Evolutionary conservation across 2,329 filamentous ascomycete species (phyloP).

Genomic region (Emergomyces orientalis): DNA sequence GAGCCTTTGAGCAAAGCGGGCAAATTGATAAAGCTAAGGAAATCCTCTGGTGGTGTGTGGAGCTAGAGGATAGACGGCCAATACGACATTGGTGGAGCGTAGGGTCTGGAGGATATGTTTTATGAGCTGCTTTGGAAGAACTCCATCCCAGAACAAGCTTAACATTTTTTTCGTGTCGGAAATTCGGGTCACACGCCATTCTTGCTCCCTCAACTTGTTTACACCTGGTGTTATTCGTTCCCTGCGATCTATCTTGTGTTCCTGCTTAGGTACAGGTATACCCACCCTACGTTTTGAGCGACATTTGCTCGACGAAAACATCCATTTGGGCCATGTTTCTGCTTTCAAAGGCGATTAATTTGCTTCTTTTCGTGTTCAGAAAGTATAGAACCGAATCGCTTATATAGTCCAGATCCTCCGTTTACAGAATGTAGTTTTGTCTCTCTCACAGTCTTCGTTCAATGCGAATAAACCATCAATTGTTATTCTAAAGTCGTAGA

Average conservation of each 20-base stretch:
- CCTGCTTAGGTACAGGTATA: conserved; percentile 2
- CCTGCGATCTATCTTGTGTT: conserved; percentile 9
- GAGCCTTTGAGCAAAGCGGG: conserved; percentile 78
- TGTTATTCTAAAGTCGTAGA: neutral
- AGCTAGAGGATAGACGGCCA: conserved; percentile 76
- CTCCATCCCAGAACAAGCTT: conserved; percentile 5
- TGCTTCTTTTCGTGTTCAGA: neutral
- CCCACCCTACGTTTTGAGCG: conserved; percentile 14
- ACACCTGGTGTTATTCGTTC: conserved; percentile 16
- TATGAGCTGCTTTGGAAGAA: conserved; percentile 30
- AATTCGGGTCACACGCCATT: neutral
- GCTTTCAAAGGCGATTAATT: neutral
- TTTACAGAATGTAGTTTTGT: neutral
- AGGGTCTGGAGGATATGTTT: conserved; percentile 56
- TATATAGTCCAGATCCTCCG: neutral
- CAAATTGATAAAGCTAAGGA: conserved; percentile 83
- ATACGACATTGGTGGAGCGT: conserved; percentile 70
- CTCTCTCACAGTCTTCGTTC: neutral
- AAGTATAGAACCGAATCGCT: neutral
- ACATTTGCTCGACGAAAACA: conserved; percentile 22
- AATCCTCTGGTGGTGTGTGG: conserved; percentile 94
- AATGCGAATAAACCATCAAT: neutral
- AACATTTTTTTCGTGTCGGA: conserved; percentile 14
- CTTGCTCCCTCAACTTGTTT: conserved; percentile 5
- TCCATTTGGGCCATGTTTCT: conserved; percentile 6